A percentile compares a stretch with the other conserved stretches of the same genome.
These are phyloP conservation scores for Leucocoprinus sp. DNA, from an alignment of 768 basidiomycete species.

Conservation along the genomic window DNA sequence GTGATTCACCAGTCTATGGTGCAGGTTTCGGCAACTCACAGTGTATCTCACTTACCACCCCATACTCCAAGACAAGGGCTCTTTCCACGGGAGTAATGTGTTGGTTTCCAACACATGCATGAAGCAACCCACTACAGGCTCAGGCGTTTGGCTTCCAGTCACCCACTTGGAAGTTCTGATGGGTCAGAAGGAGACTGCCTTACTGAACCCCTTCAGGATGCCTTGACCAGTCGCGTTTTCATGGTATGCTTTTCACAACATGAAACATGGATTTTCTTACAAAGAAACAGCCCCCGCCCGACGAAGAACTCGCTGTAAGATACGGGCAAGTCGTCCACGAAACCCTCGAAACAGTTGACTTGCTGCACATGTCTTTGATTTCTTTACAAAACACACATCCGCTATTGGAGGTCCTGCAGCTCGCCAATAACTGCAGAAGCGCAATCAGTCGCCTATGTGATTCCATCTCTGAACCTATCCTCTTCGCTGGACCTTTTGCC, in stretches of 20 bases:
- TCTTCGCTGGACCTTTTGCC: slow-evolving; percentile 4
- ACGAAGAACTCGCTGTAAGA: not conserved
- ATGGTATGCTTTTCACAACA: not conserved
- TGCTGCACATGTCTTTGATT: slow-evolving; percentile 3
- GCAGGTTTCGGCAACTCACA: not conserved
- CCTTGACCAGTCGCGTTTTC: not conserved
- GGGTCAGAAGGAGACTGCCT: not conserved
- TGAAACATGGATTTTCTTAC: not conserved
- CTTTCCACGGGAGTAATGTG: not conserved
- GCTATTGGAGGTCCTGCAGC: slow-evolving; percentile 1
- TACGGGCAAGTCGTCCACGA: slow-evolving; percentile 1
- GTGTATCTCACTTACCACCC: not conserved
- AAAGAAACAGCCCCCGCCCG: not conserved
- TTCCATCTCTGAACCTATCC: not conserved
- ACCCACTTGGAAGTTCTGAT: not conserved
- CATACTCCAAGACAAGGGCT: not conserved
- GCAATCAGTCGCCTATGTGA: not conserved
- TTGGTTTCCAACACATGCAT: slow-evolving; percentile 1
- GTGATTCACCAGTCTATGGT: no score
- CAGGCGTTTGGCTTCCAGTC: slow-evolving; percentile 3
- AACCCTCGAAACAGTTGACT: not conserved
- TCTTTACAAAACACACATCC: not conserved
- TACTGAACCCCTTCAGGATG: not conserved
- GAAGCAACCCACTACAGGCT: slow-evolving; percentile 2
- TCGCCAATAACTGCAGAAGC: slow-evolving; percentile 1